Base-by-base conservation (phyloP, 768 basidiomycete genomes). In the Candolleomyces aberdarensis region DNA sequence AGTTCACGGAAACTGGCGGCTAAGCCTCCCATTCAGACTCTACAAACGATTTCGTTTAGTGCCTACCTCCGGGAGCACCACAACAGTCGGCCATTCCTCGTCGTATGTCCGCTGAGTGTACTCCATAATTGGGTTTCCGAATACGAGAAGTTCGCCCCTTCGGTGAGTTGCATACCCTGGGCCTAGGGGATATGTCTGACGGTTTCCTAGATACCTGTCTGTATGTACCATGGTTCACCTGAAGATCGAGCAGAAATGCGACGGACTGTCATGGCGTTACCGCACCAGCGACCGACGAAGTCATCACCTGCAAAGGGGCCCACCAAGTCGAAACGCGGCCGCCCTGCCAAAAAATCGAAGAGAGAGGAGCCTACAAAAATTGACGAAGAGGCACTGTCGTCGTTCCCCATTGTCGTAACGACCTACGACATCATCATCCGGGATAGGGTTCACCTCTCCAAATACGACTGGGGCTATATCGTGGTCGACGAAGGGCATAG, bases 401-500 rank as follows among this genome's bases (percentile, higher is more conserved):
- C 67, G 15, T 93, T 94, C 70, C 92, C 92, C 3, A 82, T 94
- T n/a, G 84, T 92, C 29, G 71, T 96, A 17, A 97, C 96, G 4
- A 97, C 94, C 2, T 96, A 94, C 71, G 92, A 98, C 70, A 91
- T 98, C 71, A 85, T 95, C 65, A 96, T 95, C 69, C 89, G 85
- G 62, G 91, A 97, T 72, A 84, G 87, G 32, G 73, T 78, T 41
- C 82, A 87, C 66, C 80, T 83, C 32, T 65, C 74, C 0, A 81
- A 81, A 61, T 91, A 91, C 70, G 75, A 83, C 47, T 93, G 90
- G 89, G 87, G 91, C 26, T 97, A 96, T 70, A 93, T 98, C 70
- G 92, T 98, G 61, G 96, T 99, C 2, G 94, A 96, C 70, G 94
- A 96, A 74, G 94, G 96, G 0, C 97, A 99, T 74, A 80, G 96